Percentiles rank a stretch among this genome's conserved stretches.
phyloP scores from a whole-genome alignment of 2,329 filamentous ascomycete species.

The Paracoccidioides brasiliensis region DNA sequence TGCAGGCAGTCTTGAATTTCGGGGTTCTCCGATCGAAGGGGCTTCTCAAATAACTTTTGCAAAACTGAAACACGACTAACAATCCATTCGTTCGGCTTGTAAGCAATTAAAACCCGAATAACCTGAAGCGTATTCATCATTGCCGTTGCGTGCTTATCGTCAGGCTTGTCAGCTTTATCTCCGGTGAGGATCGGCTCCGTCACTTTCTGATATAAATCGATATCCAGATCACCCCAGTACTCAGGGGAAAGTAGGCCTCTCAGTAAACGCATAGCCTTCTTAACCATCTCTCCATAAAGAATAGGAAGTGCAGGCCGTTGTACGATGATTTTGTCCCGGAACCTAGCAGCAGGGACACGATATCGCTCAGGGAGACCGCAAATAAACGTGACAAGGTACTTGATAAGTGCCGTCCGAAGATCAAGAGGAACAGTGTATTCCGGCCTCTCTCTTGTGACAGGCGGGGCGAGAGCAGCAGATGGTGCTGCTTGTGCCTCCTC shows the following conservation, averaged over 20 bases:
- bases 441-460: constrained; percentile 36
- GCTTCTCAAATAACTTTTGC: constrained; percentile 82
- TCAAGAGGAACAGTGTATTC: constrained; percentile 57
- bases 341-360: constrained; percentile 56
- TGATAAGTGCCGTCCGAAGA: constrained; percentile 69
- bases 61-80: constrained; percentile 61
- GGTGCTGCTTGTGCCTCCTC: constrained; percentile 48
- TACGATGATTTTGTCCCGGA: constrained; percentile 39
- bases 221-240: constrained; percentile 83
- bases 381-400: constrained; percentile 93
- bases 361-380: constrained; percentile 79
- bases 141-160: constrained; percentile 70
- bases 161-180: constrained; percentile 71
- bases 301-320: constrained; percentile 39
- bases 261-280: constrained; percentile 69
- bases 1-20: constrained; percentile 92
- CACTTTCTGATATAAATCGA: constrained; percentile 82
- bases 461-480: constrained; percentile 36
- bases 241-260: constrained; percentile 73
- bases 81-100: constrained; percentile 85
- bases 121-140: constrained; percentile 93
- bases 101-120: constrained; percentile 74
- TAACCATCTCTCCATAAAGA: constrained; percentile 63
- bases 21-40: constrained; percentile 72
- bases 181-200: constrained; percentile 74